Conservation (phyloP, 768 basidiomycete species). For the Trametes punicea region DNA sequence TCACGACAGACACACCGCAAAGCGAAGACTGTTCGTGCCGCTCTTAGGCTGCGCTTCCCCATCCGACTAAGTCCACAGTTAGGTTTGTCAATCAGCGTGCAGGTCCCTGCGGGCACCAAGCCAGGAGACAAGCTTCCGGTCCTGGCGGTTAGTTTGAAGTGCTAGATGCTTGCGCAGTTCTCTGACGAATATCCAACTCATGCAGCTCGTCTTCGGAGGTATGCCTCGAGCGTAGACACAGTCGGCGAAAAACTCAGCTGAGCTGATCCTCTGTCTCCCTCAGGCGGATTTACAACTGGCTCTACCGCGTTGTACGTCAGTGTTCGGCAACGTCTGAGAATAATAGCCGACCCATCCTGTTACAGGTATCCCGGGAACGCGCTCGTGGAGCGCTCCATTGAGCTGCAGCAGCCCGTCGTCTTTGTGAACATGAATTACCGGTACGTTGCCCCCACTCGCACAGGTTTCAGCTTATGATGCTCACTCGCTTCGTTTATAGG, state of each 20-base stretch:
- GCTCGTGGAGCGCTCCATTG: conserved; percentile 44
- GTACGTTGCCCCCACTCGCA: neutral
- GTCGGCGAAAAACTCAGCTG: no score
- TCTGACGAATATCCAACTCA: neutral
- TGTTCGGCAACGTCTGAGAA: no score
- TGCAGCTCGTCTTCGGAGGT: conserved; percentile 34
- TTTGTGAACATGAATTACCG: conserved; percentile 54
- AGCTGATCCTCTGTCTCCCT: no score
- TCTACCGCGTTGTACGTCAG: neutral
- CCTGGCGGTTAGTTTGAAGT: conserved; percentile 41
- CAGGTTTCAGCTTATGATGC: neutral
- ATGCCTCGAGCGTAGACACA: neutral
- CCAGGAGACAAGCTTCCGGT: conserved; percentile 47
- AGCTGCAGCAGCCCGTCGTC: conserved; percentile 42
- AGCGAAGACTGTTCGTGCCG: conserved; percentile 3
- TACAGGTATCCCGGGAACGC: conserved; percentile 39
- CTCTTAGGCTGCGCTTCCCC: neutral
- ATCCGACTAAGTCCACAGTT: neutral
- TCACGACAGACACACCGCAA: neutral
- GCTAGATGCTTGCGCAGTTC: conserved; percentile 21
- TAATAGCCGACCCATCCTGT: no score
- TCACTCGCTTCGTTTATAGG: conserved; percentile 33
- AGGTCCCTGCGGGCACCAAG: conserved; percentile 33
- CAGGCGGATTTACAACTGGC: neutral
- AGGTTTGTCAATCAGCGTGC: conserved; percentile 51